A percentile compares a stretch with the other conserved stretches of the same genome.
These are phyloP conservation scores for Gamsiella multidivaricata DNA, from an alignment of 192 early-diverging fungal species.

Conservation along the genomic window DNA sequence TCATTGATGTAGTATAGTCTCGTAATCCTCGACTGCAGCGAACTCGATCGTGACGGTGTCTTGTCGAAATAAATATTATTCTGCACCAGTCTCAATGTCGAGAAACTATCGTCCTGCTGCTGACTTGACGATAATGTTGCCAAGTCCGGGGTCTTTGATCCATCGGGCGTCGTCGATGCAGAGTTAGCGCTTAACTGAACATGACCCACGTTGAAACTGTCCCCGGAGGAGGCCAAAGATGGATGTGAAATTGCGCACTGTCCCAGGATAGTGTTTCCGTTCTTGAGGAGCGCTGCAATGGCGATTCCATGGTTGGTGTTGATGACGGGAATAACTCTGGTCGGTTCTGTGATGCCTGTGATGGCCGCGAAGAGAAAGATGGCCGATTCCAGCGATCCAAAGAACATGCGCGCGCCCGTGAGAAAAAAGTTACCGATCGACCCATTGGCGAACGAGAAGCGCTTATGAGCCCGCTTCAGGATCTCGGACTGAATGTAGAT, in stretches of 20 bases:
- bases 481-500: constrained; percentile 75
- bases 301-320: constrained; percentile 70
- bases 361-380: constrained; percentile 81
- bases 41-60: constrained; percentile 12
- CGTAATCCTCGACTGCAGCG: constrained; percentile 60
- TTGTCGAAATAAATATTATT: constrained; percentile 55
- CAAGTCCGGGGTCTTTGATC: constrained; percentile 33
- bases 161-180: constrained; percentile 47
- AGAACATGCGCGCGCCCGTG: constrained; percentile 80
- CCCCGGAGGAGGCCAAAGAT: constrained; percentile 52
- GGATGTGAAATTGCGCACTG: constrained; percentile 87
- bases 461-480: constrained; percentile 67
- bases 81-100: constrained; percentile 34
- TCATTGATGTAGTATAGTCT: constrained; percentile 79
- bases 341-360: constrained; percentile 70
- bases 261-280: constrained; percentile 71
- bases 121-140: constrained; percentile 26
- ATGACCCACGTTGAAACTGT: constrained; percentile 23
- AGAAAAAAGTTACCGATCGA: constrained; percentile 85
- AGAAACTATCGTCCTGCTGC: constrained; percentile 46
- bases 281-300: constrained; percentile 76
- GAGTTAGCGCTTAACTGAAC: constrained; percentile 11
- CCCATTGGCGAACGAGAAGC: constrained; percentile 79
- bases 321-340: constrained; percentile 75
- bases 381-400: constrained; percentile 74